Evolutionary conservation across 2,329 filamentous ascomycete species (phyloP).

Genomic region (Aphanoascus verrucosus): DNA sequence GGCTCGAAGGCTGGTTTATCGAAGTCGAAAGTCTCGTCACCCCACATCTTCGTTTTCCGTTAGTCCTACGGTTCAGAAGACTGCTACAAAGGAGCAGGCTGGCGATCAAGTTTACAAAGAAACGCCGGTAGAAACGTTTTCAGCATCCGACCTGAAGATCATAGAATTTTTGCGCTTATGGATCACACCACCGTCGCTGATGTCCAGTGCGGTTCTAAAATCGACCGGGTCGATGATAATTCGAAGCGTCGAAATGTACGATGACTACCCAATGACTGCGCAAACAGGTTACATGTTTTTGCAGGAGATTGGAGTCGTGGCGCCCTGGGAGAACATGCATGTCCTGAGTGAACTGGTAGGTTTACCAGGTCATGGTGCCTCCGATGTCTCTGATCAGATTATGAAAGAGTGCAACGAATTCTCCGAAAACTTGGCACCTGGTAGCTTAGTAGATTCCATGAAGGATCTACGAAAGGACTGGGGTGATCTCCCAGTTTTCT

Average conservation of each 20-base stretch:
- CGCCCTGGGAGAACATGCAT: slow-evolving; percentile 47
- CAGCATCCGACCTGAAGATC: slow-evolving; percentile 41
- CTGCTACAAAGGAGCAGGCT: slow-evolving; percentile 12
- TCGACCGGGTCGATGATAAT: slow-evolving; percentile 47
- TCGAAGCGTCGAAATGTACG: slow-evolving; percentile 47
- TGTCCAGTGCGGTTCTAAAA: slow-evolving; percentile 32
- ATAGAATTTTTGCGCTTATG: slow-evolving; percentile 48
- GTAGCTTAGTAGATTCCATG: slow-evolving; percentile 44
- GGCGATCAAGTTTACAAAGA: slow-evolving; percentile 24
- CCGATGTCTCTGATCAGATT: slow-evolving; percentile 23
- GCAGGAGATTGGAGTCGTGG: slow-evolving; percentile 51
- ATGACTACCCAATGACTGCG: slow-evolving; percentile 28
- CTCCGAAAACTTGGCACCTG: slow-evolving; percentile 20
- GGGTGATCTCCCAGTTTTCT: slow-evolving; percentile 47
- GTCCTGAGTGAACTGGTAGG: slow-evolving; percentile 44
- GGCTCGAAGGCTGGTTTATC: slow-evolving; percentile 32
- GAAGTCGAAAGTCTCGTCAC: slow-evolving; percentile 33
- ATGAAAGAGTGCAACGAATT: slow-evolving; percentile 25
- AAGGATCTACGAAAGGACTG: slow-evolving; percentile 47
- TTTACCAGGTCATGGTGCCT: slow-evolving; percentile 38
- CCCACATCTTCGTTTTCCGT: slow-evolving; percentile 35
- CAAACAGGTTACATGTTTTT: slow-evolving; percentile 42
- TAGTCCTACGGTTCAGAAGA: slow-evolving; percentile 30
- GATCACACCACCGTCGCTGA: slow-evolving; percentile 33
- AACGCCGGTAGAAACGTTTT: slow-evolving; percentile 36